These are phyloP conservation scores for Fusarium nodosum DNA, from an alignment of 2,329 filamentous ascomycete species.

Conservation along the genomic window DNA sequence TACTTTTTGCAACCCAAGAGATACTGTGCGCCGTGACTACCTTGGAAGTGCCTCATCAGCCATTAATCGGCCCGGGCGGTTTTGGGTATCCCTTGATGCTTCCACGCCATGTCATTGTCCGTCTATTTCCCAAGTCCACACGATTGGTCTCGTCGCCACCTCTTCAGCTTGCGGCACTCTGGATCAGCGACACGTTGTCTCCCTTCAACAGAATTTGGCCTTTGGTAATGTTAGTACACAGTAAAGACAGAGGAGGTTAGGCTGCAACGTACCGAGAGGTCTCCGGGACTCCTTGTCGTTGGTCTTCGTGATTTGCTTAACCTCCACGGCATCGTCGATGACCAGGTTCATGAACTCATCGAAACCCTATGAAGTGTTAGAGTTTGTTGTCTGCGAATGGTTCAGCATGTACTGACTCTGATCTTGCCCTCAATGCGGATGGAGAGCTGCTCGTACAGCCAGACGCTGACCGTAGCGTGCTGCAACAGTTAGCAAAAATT, in stretches of 20 bases:
- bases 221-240: conserved; percentile 53
- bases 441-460: conserved; percentile 95
- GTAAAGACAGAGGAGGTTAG: neutral
- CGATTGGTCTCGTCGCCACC: conserved; percentile 2
- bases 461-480: conserved; percentile 89
- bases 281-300: conserved; percentile 81
- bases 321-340: conserved; percentile 93
- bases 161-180: conserved; percentile 59
- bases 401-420: conserved; percentile 71
- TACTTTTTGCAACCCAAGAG: conserved; percentile 18
- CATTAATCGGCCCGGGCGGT: conserved; percentile 26
- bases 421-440: conserved; percentile 98
- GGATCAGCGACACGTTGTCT: conserved; percentile 88
- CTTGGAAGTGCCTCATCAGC: conserved; percentile 31
- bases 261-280: conserved; percentile 74
- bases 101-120: conserved; percentile 17
- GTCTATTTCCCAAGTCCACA: conserved; percentile 18
- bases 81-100: conserved; percentile 41
- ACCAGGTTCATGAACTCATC: conserved; percentile 99
- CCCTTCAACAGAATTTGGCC: conserved; percentile 90
- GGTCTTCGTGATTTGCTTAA: conserved; percentile 85
- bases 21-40: conserved; percentile 29
- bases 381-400: neutral
- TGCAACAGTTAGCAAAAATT: conserved; percentile 56
- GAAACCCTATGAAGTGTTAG: conserved; percentile 76